Evolutionary conservation across 2,329 filamentous ascomycete genomes (phyloP).

Genomic region (Nigrospora oryzae): DNA sequence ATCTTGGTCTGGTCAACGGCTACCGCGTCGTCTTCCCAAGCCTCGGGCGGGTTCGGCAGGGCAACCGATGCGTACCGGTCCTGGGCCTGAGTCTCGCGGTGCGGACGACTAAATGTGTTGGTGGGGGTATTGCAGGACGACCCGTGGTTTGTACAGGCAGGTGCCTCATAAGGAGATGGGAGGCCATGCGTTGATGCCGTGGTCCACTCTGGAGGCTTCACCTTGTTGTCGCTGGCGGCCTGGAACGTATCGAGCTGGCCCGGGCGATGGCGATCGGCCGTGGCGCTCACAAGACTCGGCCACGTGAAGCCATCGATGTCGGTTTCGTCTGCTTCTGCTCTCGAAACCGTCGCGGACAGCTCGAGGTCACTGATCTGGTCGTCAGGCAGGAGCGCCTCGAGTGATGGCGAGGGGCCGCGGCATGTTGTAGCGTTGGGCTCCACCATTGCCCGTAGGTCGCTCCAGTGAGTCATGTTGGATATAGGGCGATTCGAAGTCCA

Average conservation of each 20-base stretch:
- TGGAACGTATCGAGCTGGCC: too few species aligned
- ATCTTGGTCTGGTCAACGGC: conserved; percentile 2
- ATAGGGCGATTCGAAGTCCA: too few species aligned
- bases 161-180: neutral
- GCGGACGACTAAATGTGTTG: neutral
- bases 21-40: conserved; percentile 4
- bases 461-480: too few species aligned
- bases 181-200: neutral
- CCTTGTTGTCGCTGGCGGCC: too few species aligned
- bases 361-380: neutral
- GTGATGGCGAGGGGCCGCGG: too few species aligned
- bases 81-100: neutral
- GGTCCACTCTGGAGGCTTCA: too few species aligned
- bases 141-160: neutral
- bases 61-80: neutral
- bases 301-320: neutral
- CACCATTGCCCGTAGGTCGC: too few species aligned
- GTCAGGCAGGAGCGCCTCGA: neutral
- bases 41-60: neutral
- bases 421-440: too few species aligned
- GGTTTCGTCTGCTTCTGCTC: neutral
- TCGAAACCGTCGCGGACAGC: neutral
- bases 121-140: neutral
- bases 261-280: too few species aligned
- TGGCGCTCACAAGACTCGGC: neutral